Conservation (phyloP, 1,284 basidiomycete genomes). For the Austroboletus niveus region DNA sequence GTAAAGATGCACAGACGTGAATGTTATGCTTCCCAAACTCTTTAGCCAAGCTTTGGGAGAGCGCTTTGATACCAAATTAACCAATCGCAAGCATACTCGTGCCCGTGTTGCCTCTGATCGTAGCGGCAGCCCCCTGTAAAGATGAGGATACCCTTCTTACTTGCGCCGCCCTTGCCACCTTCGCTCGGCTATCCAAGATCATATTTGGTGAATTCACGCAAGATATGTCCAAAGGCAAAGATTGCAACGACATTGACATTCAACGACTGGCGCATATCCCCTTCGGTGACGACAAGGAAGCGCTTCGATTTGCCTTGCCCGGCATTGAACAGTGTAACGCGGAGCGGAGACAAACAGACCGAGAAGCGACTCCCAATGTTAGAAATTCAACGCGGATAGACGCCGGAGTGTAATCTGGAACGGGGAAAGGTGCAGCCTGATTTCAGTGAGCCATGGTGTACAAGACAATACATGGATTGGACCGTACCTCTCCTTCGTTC, state of each 20-base stretch:
- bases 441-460: neutral
- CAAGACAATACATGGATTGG: no score
- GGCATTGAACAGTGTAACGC: conserved; percentile 70
- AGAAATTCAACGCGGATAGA: conserved; percentile 54
- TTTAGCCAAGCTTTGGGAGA: conserved; percentile 75
- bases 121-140: conserved; percentile 77
- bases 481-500: conserved; percentile 55
- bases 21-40: conserved; percentile 81
- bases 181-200: conserved; percentile 39
- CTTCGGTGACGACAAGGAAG: conserved; percentile 65
- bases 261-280: conserved; percentile 51
- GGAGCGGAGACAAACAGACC: conserved; percentile 45
- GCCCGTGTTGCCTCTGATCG: conserved; percentile 58
- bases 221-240: conserved; percentile 65
- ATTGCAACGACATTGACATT: conserved; percentile 59
- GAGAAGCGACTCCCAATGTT: conserved; percentile 53
- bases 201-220: conserved; percentile 63
- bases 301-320: conserved; percentile 58
- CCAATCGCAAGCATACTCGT: conserved; percentile 70
- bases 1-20: conserved; percentile 46
- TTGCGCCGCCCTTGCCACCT: conserved; percentile 36
- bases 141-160: conserved; percentile 64
- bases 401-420: conserved; percentile 52
- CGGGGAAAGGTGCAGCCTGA: conserved; percentile 61
- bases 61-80: conserved; percentile 64